phyloP scores from a whole-genome alignment of 2,329 filamentous ascomycete genomes.

The Alternaria sp. region DNA sequence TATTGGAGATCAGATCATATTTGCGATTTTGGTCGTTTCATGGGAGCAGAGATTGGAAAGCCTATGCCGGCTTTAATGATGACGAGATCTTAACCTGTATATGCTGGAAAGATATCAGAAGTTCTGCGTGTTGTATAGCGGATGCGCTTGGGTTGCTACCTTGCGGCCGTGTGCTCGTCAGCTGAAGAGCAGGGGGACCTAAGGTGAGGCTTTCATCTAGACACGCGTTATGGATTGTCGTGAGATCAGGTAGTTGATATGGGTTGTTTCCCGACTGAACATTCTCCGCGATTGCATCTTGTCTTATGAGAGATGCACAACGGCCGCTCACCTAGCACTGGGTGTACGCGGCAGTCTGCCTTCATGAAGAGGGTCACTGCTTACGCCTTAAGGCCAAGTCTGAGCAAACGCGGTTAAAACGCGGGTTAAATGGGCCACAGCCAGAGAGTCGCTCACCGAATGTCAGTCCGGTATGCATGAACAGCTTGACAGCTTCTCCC shows the following conservation, averaged over 20 bases:
- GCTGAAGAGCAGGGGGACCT: neutral
- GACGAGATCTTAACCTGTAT: neutral
- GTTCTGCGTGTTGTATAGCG: neutral
- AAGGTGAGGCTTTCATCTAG: neutral
- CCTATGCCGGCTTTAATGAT: neutral
- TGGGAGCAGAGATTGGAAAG: neutral
- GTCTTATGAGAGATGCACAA: neutral
- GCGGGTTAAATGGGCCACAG: neutral
- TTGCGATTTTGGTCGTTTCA: neutral
- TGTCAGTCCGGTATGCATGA: neutral
- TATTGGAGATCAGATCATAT: neutral
- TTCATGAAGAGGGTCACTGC: neutral
- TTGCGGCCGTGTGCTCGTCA: neutral
- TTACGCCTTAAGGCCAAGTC: accelerated
- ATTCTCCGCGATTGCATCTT: neutral
- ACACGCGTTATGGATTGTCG: neutral
- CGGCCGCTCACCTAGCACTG: neutral
- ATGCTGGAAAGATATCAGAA: neutral
- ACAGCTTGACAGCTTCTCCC: neutral
- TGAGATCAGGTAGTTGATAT: neutral
- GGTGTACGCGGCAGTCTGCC: neutral
- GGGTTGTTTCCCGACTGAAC: neutral
- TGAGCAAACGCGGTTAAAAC: neutral
- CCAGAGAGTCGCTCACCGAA: neutral
- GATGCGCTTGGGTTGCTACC: neutral